These are phyloP conservation scores for Dalbergia cochinchinensis DNA, from an alignment of 306 rosid species.

Conservation along the genomic window DNA sequence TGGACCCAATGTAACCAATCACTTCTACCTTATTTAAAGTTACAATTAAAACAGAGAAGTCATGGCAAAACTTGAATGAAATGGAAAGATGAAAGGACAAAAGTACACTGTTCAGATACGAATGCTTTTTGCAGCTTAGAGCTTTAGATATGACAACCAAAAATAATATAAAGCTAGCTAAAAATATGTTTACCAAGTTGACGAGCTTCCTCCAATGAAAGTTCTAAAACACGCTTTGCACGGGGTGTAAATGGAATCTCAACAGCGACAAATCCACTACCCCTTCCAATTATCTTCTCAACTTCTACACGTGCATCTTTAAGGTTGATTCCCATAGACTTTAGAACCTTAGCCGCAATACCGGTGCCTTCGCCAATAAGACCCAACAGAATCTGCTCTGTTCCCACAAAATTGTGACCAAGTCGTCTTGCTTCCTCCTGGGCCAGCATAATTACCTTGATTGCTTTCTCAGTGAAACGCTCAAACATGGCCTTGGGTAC, in stretches of 20 bases:
- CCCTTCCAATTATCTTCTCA: constrained; percentile 99
- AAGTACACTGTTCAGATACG: neutral
- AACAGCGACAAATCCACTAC: constrained; percentile 98
- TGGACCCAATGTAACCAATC: neutral
- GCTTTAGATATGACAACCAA: constrained; percentile 7
- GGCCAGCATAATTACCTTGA: constrained; percentile 96
- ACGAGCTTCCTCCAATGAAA: constrained; percentile 97
- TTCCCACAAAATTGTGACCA: constrained; percentile 99
- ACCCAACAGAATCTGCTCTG: constrained; percentile 98
- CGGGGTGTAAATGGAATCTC: constrained; percentile 99
- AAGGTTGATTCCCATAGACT: constrained; percentile 96
- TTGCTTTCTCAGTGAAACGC: constrained; percentile 97
- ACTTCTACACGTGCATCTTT: constrained; percentile 99
- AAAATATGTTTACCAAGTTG: constrained; percentile 77
- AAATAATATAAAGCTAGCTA: neutral
- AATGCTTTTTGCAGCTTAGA: constrained; percentile 6
- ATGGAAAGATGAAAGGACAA: neutral
- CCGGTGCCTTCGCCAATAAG: constrained; percentile 99
- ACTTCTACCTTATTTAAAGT: constrained; percentile 26
- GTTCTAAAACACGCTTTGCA: constrained; percentile 98
- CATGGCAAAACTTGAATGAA: neutral
- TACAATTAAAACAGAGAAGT: neutral
- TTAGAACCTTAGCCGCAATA: constrained; percentile 95
- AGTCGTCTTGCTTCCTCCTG: constrained; percentile 99
- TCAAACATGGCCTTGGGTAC: constrained; percentile 95